These are phyloP conservation scores for Helichrysum umbraculigerum DNA, from an alignment of 129 eudicot species.

Conservation along the genomic window DNA sequence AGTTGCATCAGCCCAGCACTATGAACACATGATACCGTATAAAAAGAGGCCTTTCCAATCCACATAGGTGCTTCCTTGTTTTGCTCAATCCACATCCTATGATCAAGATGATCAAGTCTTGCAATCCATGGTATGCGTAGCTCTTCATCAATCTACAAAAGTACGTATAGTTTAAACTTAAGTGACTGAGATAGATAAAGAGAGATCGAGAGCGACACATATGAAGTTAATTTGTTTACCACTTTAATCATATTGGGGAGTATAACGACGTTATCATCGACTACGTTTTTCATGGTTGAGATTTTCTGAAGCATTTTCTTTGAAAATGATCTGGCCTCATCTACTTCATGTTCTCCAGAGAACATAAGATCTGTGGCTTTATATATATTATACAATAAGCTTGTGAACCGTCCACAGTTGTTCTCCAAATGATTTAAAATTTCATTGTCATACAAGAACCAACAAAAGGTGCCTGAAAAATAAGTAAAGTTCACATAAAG, in stretches of 20 bases:
- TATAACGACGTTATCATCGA: constrained; percentile 28
- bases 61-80: constrained; percentile 32
- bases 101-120: constrained; percentile 65
- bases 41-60: constrained; percentile 52
- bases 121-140: constrained; percentile 61
- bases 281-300: background rate
- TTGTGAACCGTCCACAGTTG: constrained; percentile 33
- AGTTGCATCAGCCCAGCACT: constrained; percentile 46
- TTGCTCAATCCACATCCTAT: constrained; percentile 68
- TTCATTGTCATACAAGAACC: constrained; percentile 49
- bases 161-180: background rate
- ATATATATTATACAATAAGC: constrained; percentile 40
- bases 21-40: constrained; percentile 50
- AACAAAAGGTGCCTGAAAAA: constrained; percentile 53
- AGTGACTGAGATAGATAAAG: background rate
- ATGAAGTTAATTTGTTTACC: constrained; percentile 31
- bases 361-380: constrained; percentile 63
- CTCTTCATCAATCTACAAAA: constrained; percentile 52
- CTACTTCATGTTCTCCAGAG: constrained; percentile 45
- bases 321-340: constrained; percentile 56
- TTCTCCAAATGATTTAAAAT: constrained; percentile 33
- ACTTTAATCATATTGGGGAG: constrained; percentile 34
- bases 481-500: background rate
- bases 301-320: constrained; percentile 47
- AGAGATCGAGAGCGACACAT: background rate